phyloP scores from a whole-genome alignment of 306 rosid genomes.

The Prosopis cineraria region DNA sequence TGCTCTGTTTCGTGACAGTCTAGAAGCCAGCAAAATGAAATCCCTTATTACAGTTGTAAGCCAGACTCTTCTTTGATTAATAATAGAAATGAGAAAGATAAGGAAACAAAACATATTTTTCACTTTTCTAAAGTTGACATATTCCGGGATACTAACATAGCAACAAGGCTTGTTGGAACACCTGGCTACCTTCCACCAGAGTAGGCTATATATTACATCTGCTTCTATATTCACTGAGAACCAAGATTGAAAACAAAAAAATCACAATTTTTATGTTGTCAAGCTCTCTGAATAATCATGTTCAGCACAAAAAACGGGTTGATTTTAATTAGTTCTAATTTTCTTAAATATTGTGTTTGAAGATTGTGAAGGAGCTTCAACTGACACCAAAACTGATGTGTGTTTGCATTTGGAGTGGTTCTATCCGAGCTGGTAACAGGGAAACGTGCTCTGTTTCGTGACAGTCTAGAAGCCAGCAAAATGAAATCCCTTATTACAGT shows the following conservation, averaged over 20 bases:
- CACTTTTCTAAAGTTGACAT: not conserved
- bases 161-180: conserved; percentile 88
- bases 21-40: conserved; percentile 57
- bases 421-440: conserved; percentile 82
- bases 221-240: not conserved
- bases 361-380: conserved; percentile 85
- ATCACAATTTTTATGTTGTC: not conserved
- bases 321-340: conserved; percentile 28
- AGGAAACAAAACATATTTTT: not conserved
- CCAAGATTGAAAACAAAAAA: not conserved
- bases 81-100: not conserved
- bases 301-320: not conserved
- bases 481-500: conserved; percentile 64
- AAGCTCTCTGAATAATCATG: not conserved
- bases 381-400: conserved; percentile 81
- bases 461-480: conserved; percentile 51
- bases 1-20: conserved; percentile 65
- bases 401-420: conserved; percentile 89
- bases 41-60: conserved; percentile 69
- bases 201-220: conserved; percentile 40
- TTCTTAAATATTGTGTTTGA: not conserved
- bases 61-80: not conserved
- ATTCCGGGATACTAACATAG: conserved; percentile 44
- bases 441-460: conserved; percentile 67
- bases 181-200: conserved; percentile 98